Base-by-base conservation (phyloP, 2,329 filamentous ascomycete species). In the Leptographium lundbergii region DNA sequence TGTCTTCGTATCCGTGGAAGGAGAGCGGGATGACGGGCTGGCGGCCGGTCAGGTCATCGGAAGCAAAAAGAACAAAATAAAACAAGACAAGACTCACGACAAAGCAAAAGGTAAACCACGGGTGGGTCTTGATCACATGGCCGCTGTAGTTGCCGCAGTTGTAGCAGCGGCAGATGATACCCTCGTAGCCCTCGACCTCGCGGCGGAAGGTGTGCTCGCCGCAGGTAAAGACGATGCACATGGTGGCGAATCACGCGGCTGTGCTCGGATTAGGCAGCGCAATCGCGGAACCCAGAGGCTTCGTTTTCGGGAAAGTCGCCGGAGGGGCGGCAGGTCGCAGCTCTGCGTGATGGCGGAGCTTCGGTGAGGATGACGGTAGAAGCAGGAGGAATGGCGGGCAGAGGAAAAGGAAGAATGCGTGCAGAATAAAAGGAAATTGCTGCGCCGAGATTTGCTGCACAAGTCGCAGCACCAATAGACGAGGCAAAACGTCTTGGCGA, bases 61-160 rank as follows among this genome's bases (percentile, higher is more conserved):
- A 14, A 9, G 19, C 10, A n/a, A 14, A 29, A 6, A 11, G 32
- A 34, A 34, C n/a, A 61, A 47, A 10, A n/a, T n/a, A n/a, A 24
- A 4, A 34, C 19, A 45, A 6, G 4, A 10, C 10, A 50, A 55
- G 11, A 74, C 79, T 67, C 71, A 85, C 82, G 57, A 90, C 72
- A 72, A 88, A 90, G 76, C 87, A 91, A 67, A 91, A 84, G 6
- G 88, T 91, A 67, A 91, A 91, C 85, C 86, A 90, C 50, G 83
- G 82, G 61, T 85, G 77, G 60, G 77, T 79, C 70, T 85, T 85
- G 67, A 83, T 75, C 60, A 85, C 82, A 62, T 74, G 75, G 17
- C 75, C 83, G 2, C 77, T 75, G 71, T 80, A 82, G 74, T 86
- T 86, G 57, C 83, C 82, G 70, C 83, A 86, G 70, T 86, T 84